Base-by-base conservation (phyloP, 768 basidiomycete species). In the Lactarius vividus region DNA sequence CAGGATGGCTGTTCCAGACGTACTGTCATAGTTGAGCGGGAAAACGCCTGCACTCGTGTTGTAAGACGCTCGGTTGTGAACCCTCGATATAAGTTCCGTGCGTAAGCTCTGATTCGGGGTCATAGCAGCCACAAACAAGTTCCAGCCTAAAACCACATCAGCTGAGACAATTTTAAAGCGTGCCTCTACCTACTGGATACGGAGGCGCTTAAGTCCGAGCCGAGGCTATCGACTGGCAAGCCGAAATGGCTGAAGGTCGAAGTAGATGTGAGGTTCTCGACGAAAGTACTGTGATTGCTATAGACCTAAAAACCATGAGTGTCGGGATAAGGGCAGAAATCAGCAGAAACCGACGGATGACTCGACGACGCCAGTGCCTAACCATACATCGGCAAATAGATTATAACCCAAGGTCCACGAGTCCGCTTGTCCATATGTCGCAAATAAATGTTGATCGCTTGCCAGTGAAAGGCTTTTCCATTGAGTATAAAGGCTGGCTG, bases 391-490 rank as follows among this genome's bases (percentile, higher is more conserved):
- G 11, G 81, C 84, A 63, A 80, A 87, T 55, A 89, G 71, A 75
- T 88, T 88, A 75, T 89, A 88, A 10, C 83, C 75, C 26, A 87
- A 71, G 2, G 84, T 84, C 86, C 85, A 87, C 65, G 82, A 83
- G 57, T 13, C 57, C 20, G 40, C 2, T 39, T 57, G 29, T 16
- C 66, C 26, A 57, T 63, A 42, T 55, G 62, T 56, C 31, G 15
- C 31, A 42, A 62, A 49, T 46, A 46, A 20, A 29, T 52, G 10
- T 60, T 64, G 49, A 70, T 57, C 57, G 28, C 9, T 54, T 53
- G 59, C 29, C 4, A 61, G 31, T 18, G 66, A 59, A 15, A 66
- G 33, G 23, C 18, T 26, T 59, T 66, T 66, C 66, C 66, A 68
- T 33, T 68, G 63, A 29, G 7, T 4, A 20, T 68, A 68, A 10